Evolutionary conservation across 192 early-diverging fungal species (phyloP).

Genomic region (Coemansia sp.): DNA sequence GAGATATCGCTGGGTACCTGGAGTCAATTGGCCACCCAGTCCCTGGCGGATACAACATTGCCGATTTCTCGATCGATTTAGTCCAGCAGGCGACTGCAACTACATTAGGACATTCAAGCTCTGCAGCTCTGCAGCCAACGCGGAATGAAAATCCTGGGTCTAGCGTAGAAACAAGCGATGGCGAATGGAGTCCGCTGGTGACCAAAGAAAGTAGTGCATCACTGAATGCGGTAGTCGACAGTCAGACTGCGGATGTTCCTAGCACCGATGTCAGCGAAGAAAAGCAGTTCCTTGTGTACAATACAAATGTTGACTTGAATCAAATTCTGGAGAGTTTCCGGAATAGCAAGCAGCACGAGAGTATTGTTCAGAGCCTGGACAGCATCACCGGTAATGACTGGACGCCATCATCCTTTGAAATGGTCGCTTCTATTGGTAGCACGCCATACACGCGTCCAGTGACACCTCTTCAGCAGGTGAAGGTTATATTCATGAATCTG

Average conservation of each 20-base stretch:
- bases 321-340: constrained; percentile 30
- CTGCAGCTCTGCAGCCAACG: neutral
- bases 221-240: neutral
- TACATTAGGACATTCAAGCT: neutral
- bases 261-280: neutral
- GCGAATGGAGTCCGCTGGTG: constrained; percentile 36
- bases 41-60: constrained; percentile 87
- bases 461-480: constrained; percentile 42
- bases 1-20: constrained; percentile 64
- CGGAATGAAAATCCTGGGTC: neutral
- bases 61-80: constrained; percentile 68
- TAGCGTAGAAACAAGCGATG: constrained; percentile 8
- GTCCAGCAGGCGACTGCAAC: constrained; percentile 43
- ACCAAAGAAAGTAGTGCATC: constrained; percentile 1
- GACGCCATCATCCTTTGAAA: constrained; percentile 34
- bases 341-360: constrained; percentile 12
- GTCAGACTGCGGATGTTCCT: neutral
- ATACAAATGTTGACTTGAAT: constrained; percentile 18
- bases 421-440: constrained; percentile 29
- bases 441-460: constrained; percentile 36
- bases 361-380: constrained; percentile 18
- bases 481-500: constrained; percentile 41
- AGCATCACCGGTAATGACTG: constrained; percentile 23
- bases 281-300: constrained; percentile 29
- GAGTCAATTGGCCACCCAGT: constrained; percentile 74